Evolutionary conservation across 352 stramenopile species (phyloP).

Genomic region (Phytophthora lateralis): DNA sequence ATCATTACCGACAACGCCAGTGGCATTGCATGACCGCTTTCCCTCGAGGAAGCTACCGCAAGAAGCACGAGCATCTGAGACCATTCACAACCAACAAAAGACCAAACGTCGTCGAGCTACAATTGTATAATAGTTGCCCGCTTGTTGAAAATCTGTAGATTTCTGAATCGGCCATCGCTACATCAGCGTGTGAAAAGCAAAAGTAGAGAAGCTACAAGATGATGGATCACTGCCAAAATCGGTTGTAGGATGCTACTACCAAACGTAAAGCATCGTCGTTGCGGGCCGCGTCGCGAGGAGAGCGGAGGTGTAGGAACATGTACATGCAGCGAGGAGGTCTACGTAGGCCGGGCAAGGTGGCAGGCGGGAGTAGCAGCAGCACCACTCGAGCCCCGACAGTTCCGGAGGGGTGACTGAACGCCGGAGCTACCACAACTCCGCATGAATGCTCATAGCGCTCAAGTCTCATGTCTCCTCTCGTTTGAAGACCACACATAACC

Average conservation of each 20-base stretch:
- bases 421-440: neutral
- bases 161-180: slow-evolving; percentile 19
- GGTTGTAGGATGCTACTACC: slow-evolving; percentile 52
- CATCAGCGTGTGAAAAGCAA: slow-evolving; percentile 14
- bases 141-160: slow-evolving; percentile 36
- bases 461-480: slow-evolving; percentile 2
- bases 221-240: slow-evolving; percentile 44
- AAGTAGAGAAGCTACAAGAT: slow-evolving; percentile 38
- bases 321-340: slow-evolving; percentile 33
- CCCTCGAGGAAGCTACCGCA: no score
- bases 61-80: no score
- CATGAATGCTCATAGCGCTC: slow-evolving; percentile 1
- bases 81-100: neutral
- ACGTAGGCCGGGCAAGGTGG: slow-evolving; percentile 15
- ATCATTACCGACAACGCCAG: neutral
- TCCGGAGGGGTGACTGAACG: slow-evolving; percentile 3
- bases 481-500: slow-evolving; percentile 16
- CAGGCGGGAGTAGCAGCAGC: slow-evolving; percentile 15
- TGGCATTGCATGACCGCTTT: neutral
- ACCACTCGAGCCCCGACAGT: slow-evolving; percentile 14
- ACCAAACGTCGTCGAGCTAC: neutral
- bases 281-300: slow-evolving; percentile 28
- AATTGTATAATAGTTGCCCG: slow-evolving; percentile 11
- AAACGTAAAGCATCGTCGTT: slow-evolving; percentile 55
- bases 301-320: slow-evolving; percentile 24